Evolutionary conservation across 2,329 filamentous ascomycete species (phyloP), one percentile per base, ranked within the genome.

Genomic region (Coniochaeta hoffmannii): DNA sequence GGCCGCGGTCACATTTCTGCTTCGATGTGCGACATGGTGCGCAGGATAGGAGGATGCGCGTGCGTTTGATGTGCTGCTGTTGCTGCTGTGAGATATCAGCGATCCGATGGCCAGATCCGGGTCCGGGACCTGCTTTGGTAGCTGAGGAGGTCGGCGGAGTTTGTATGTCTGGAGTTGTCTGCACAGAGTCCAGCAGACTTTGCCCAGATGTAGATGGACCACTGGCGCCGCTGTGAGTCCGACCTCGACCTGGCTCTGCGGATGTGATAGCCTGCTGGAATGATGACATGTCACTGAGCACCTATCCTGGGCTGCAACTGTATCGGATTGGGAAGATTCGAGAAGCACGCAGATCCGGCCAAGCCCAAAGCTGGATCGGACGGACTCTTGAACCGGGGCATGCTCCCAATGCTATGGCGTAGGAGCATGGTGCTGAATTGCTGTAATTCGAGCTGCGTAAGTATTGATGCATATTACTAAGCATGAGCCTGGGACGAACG

Each of bases 1-100:
- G 64, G 6, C 67, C 65, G 52, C 80, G 76, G 63, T 83, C 78
- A 65, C 80, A 83, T 60, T 81, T 82, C 28, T 81, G 73, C 68
- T 82, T 82, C 36, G 78, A 81, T 54, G 61, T 57, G 52, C 79
- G 77, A 60, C 79, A 82, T 2, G 77, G 73, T 8, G 68, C 75
- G 59, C 79, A 82, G 3, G 77, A 80, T 22, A 82, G 74, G 3
- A 80, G 69, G 22, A 80, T 68, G 32, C 79, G 72, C 19, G 70
- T 72, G 26, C 79, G 74, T 63, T 79, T 81, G 19, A 53, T 50
- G n/a, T 50, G 51, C 34, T 52, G 53, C 50, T 34, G 53, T 26
- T 53, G 55, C 34, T 22, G 50, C 8, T 24, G 41, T 24, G 54
- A 51, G 26, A 30, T 44, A 26, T 34, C 28, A 34, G 44, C 34